Percentiles rank a stretch among this genome's conserved stretches.
phyloP scores from a whole-genome alignment of 148 eudicot species.

The Amaranthus hypochondriacus region DNA sequence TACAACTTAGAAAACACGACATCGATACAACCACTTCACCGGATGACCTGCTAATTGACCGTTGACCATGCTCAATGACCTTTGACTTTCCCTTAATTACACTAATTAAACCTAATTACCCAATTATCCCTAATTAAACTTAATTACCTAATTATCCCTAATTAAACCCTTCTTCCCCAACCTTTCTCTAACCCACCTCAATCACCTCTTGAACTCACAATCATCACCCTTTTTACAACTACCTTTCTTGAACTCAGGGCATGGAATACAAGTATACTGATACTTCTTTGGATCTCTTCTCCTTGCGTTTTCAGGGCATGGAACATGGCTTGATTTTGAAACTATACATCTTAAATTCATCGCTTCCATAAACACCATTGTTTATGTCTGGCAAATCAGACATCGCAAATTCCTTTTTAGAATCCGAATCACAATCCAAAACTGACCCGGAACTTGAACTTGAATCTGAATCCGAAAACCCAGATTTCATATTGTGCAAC shows the following conservation, averaged over 20 bases:
- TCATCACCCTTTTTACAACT: slow-evolving; percentile 56
- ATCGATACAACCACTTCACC: too few relatives aligned
- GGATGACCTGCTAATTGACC: too few relatives aligned
- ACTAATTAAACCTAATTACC: too few relatives aligned
- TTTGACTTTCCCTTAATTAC: too few relatives aligned
- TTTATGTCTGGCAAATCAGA: slow-evolving; percentile 31
- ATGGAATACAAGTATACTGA: slow-evolving; percentile 82
- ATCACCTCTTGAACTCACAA: slow-evolving; percentile 51
- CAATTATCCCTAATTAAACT: too few relatives aligned
- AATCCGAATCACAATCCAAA: slow-evolving; percentile 10
- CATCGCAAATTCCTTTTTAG: slow-evolving; percentile 2
- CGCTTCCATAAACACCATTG: slow-evolving; percentile 60
- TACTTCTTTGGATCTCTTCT: slow-evolving; percentile 72
- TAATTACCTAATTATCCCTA: too few relatives aligned
- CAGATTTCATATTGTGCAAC: slow-evolving; percentile 9
- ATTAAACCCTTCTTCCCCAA: too few relatives aligned
- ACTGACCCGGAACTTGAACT: slow-evolving; percentile 2
- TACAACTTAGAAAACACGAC: too few relatives aligned
- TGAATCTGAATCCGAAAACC: slow-evolving; percentile 4
- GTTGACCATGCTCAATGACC: too few relatives aligned
- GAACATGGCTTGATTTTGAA: slow-evolving; percentile 95
- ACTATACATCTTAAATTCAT: slow-evolving; percentile 81
- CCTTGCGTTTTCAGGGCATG: slow-evolving; percentile 83
- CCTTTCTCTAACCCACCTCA: too few relatives aligned
- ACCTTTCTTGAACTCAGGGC: slow-evolving; percentile 84